Evolutionary conservation across 108 stramenopile genomes (phyloP).

Genomic region (Epipyxis sp.): DNA sequence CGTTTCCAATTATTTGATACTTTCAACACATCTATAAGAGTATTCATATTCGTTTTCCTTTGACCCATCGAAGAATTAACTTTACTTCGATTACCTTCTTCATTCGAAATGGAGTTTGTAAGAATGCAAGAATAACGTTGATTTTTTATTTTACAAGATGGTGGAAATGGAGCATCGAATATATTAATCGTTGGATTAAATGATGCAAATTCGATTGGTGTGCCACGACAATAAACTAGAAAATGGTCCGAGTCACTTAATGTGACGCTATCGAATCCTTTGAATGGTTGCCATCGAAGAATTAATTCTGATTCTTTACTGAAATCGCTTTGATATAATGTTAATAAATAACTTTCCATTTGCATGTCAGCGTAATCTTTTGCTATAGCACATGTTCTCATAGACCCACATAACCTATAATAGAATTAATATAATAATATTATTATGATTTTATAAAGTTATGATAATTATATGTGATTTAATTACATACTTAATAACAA

Average conservation of each 20-base stretch:
- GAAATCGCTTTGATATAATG: not conserved
- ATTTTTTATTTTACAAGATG: not conserved
- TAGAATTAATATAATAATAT: not conserved
- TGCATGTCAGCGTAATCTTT: slow-evolving; percentile 21
- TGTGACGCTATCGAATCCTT: slow-evolving; percentile 5
- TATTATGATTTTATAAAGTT: too few relatives aligned
- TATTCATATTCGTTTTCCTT: not conserved
- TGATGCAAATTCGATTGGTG: slow-evolving; percentile 18
- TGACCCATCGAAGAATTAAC: not conserved
- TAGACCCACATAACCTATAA: slow-evolving; percentile 15
- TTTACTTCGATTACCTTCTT: not conserved
- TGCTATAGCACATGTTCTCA: slow-evolving; percentile 4
- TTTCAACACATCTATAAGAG: not conserved
- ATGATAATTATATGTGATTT: too few relatives aligned
- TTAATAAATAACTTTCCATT: not conserved
- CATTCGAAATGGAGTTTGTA: not conserved
- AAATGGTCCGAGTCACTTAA: not conserved
- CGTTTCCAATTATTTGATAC: not conserved
- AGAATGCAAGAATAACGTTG: not conserved
- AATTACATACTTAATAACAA: too few relatives aligned
- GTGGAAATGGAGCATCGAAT: not conserved
- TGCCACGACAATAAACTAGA: not conserved
- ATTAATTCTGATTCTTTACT: slow-evolving; percentile 9
- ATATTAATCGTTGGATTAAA: slow-evolving; percentile 14
- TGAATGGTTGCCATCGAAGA: not conserved